Evolutionary conservation across 2,329 filamentous ascomycete genomes (phyloP).

Genomic region (Ophiobolus disseminans): DNA sequence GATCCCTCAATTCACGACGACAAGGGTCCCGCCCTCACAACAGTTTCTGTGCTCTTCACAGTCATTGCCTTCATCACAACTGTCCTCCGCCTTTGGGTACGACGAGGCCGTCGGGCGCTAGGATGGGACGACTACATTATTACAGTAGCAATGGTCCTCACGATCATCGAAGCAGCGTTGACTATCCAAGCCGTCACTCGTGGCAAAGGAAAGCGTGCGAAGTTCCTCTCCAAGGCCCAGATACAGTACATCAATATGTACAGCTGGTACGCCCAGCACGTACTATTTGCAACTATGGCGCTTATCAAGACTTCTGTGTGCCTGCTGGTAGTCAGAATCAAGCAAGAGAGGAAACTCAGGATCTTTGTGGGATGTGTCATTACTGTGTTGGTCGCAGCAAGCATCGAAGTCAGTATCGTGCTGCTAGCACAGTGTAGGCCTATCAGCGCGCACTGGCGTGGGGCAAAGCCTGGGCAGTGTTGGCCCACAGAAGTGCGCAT

Average conservation of each 20-base stretch:
- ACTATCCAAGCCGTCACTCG: conserved; percentile 4
- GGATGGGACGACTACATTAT: conserved; percentile 8
- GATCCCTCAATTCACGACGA: conserved; percentile 4
- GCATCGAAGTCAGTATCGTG: conserved; percentile 6
- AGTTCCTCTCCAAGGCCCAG: conserved; percentile 1
- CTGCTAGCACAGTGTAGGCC: conserved; percentile 7
- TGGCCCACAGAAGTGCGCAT: conserved; percentile 9
- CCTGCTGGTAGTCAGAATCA: conserved; percentile 7
- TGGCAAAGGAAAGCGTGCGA: conserved; percentile 6
- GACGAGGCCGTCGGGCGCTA: conserved; percentile 4
- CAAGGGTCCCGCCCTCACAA: conserved; percentile 3
- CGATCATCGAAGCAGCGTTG: conserved; percentile 6
- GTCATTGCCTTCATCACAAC: conserved; percentile 5
- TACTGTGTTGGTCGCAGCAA: neutral
- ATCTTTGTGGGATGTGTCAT: conserved; percentile 2
- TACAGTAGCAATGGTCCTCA: conserved; percentile 3
- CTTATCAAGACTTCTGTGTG: conserved; percentile 9
- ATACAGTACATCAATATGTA: conserved; percentile 6
- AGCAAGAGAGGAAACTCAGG: conserved; percentile 4
- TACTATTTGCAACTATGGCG: conserved; percentile 6
- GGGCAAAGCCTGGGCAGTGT: neutral
- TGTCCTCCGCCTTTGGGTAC: conserved; percentile 4
- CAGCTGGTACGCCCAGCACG: conserved; percentile 7
- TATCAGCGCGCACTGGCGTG: conserved; percentile 8
- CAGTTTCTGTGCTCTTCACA: conserved; percentile 4